Percentiles rank a stretch among this genome's conserved stretches.
Evolutionary conservation across 257 asterid genomes (phyloP).

Genomic region (Gentiana dahurica): DNA sequence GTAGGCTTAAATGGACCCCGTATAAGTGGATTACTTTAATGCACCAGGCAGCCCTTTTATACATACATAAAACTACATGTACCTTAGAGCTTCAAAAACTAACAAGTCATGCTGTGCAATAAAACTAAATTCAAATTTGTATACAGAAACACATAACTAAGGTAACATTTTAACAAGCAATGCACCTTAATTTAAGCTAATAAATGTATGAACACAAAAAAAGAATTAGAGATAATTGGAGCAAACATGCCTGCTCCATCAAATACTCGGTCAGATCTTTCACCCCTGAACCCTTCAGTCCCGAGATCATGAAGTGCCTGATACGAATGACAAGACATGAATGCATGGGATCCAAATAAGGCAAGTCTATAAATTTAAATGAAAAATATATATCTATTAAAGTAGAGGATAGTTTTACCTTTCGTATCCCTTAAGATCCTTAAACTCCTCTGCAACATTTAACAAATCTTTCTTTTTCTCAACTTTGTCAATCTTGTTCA

Average conservation of each 20-base stretch:
- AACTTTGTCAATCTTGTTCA: slow-evolving; percentile 86
- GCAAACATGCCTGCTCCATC: slow-evolving; percentile 47
- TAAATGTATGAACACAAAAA: not conserved
- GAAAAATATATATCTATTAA: not conserved
- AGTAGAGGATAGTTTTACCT: slow-evolving; percentile 30
- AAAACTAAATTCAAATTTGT: too few species aligned
- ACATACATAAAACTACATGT: too few species aligned
- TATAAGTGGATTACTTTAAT: too few species aligned
- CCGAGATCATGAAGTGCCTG: slow-evolving; percentile 82
- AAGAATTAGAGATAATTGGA: not conserved
- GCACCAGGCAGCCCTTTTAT: too few species aligned
- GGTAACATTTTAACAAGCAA: too few species aligned
- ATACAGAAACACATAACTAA: too few species aligned
- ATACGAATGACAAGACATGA: slow-evolving; percentile 6
- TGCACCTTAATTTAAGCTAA: not conserved
- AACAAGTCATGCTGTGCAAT: too few species aligned
- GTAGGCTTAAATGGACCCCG: too few species aligned
- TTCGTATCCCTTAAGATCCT: slow-evolving; percentile 78
- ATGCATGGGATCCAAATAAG: slow-evolving; percentile 2
- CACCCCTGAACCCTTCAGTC: slow-evolving; percentile 88
- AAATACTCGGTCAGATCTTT: slow-evolving; percentile 63
- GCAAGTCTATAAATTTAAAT: not conserved
- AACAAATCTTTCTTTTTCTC: slow-evolving; percentile 62
- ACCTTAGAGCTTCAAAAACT: too few species aligned
- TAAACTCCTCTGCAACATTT: slow-evolving; percentile 66